phyloP scores from a whole-genome alignment of 805 yeast genomes.

The Cyberlindnera amylophila region DNA sequence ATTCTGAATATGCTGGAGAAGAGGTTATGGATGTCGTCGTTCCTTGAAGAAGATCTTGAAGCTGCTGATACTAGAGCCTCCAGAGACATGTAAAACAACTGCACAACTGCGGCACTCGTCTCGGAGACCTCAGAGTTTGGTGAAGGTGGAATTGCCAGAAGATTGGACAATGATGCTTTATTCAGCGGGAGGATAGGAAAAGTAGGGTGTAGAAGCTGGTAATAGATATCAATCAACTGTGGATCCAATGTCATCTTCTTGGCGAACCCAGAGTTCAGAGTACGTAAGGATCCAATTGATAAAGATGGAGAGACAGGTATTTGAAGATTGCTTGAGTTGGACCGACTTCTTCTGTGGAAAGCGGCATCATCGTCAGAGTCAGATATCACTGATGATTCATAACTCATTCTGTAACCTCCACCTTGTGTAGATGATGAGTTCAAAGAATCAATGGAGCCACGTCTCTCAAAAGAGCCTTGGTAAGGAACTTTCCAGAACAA shows the following conservation, averaged over 20 bases:
- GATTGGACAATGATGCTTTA: constrained; percentile 19
- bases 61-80: constrained; percentile 19
- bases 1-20: constrained; percentile 17
- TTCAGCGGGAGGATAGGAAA: constrained; percentile 37
- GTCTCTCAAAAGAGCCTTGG: constrained; percentile 26
- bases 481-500: constrained; percentile 30
- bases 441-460: constrained; percentile 27
- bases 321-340: constrained; percentile 17
- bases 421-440: constrained; percentile 21
- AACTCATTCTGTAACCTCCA: constrained; percentile 10
- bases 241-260: constrained; percentile 12
- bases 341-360: constrained; percentile 25
- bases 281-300: constrained; percentile 20
- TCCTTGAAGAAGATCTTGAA: constrained; percentile 9
- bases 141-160: constrained; percentile 19
- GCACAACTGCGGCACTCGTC: constrained; percentile 15
- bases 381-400: constrained; percentile 24
- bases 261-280: constrained; percentile 18
- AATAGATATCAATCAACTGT: constrained; percentile 42
- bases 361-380: constrained; percentile 28
- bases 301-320: constrained; percentile 24
- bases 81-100: constrained; percentile 18
- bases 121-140: constrained; percentile 20
- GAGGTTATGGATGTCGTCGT: constrained; percentile 14
- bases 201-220: constrained; percentile 41